phyloP scores from a whole-genome alignment of 2,329 filamentous ascomycete genomes.

The Penicillium sp. region DNA sequence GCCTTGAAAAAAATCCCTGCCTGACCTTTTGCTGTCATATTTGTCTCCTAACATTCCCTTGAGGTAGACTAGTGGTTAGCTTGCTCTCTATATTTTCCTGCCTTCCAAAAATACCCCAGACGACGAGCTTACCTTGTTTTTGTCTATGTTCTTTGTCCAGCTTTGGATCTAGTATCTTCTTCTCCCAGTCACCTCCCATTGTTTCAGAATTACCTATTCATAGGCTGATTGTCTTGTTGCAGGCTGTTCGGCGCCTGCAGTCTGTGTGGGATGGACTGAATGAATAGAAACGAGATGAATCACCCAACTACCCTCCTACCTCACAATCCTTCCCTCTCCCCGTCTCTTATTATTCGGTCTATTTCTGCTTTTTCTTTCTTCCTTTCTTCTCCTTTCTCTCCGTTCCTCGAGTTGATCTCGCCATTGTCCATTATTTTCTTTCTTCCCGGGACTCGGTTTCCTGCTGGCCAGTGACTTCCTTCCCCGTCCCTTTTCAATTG shows the following conservation, averaged over 20 bases:
- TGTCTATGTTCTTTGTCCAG: conserved; percentile 1
- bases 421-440: conserved; percentile 33
- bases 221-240: conserved; percentile 30
- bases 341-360: not conserved
- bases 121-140: not conserved
- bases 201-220: conserved; percentile 15
- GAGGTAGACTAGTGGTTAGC: not conserved
- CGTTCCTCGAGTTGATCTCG: conserved; percentile 34
- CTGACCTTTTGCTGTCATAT: not conserved
- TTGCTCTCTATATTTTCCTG: not conserved
- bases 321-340: not conserved
- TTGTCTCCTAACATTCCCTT: not conserved
- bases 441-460: conserved; percentile 34
- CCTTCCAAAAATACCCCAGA: conserved; percentile 6
- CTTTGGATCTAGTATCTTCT: not conserved
- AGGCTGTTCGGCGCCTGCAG: conserved; percentile 14
- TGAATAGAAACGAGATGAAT: conserved; percentile 17
- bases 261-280: conserved; percentile 16
- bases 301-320: not conserved
- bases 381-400: conserved; percentile 29
- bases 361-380: conserved; percentile 9
- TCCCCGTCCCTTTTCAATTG: conserved; percentile 23
- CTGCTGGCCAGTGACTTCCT: conserved; percentile 38
- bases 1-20: conserved; percentile 2
- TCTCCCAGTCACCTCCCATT: not conserved